These are phyloP conservation scores for Sporothrix variecibatus DNA, from an alignment of 2,329 filamentous ascomycete genomes.

Conservation along the genomic window DNA sequence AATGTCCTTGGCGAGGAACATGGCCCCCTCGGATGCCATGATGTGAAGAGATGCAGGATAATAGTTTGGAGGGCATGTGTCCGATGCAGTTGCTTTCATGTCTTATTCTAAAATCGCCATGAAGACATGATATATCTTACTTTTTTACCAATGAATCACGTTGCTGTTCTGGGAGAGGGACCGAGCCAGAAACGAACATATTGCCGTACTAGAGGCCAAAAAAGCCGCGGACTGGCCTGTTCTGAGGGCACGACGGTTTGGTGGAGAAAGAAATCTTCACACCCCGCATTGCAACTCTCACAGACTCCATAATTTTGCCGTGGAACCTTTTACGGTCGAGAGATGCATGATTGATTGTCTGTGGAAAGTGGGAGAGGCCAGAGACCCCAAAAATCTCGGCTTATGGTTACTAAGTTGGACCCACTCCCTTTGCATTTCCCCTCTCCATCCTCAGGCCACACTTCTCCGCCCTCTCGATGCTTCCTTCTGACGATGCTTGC, in stretches of 20 bases:
- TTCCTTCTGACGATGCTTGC: not conserved
- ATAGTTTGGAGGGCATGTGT: not conserved
- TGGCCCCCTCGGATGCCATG: not conserved
- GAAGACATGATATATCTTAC: not conserved
- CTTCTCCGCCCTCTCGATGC: too few relatives aligned
- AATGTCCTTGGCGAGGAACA: not conserved
- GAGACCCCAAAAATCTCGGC: too few relatives aligned
- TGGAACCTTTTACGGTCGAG: not conserved
- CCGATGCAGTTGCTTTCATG: not conserved
- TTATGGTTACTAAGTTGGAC: too few relatives aligned
- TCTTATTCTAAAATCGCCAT: not conserved
- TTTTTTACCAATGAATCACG: not conserved
- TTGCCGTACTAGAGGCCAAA: not conserved
- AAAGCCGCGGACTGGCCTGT: not conserved
- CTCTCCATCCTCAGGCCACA: too few relatives aligned
- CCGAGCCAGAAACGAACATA: not conserved
- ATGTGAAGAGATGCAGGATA: not conserved
- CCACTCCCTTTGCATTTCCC: too few relatives aligned
- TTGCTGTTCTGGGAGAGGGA: not conserved
- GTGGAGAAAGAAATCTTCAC: not conserved
- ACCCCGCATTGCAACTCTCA: not conserved
- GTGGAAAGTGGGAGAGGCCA: too few relatives aligned
- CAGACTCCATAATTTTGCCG: not conserved
- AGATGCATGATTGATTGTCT: not conserved
- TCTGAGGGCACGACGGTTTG: not conserved